Conservation (phyloP, 768 basidiomycete genomes). For the Lactarius evosmus region DNA sequence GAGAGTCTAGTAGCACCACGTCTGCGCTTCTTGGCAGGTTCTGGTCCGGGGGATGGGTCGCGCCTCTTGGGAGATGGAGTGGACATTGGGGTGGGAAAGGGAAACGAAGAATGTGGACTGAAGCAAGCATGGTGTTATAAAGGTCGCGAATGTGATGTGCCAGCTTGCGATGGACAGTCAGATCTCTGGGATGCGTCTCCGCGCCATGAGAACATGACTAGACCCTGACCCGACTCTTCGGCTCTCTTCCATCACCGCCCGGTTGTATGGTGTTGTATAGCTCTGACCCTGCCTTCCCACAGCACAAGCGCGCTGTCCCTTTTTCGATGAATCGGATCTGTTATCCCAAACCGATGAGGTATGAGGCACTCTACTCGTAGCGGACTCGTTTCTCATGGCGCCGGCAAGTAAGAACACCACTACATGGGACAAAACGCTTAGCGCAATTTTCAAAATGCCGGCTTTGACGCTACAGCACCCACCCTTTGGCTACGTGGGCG, state of each 20-base stretch:
- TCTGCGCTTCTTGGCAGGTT: conserved; percentile 49
- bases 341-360: conserved; percentile 11
- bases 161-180: not conserved
- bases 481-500: not conserved
- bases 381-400: not conserved
- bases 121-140: conserved; percentile 28
- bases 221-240: not conserved
- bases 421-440: conserved; percentile 5
- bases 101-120: conserved; percentile 31
- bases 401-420: not conserved
- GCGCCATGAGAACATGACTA: not conserved
- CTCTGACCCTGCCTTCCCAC: conserved; percentile 12
- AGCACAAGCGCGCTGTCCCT: not conserved
- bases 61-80: conserved; percentile 31
- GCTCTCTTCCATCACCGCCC: conserved; percentile 16
- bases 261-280: not conserved
- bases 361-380: not conserved
- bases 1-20: conserved; percentile 70
- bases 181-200: not conserved
- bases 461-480: not conserved
- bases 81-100: conserved; percentile 31
- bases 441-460: conserved; percentile 13
- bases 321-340: not conserved
- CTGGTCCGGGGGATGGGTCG: conserved; percentile 32
- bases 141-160: not conserved